Evolutionary conservation across 306 rosid species (phyloP), one percentile per base, ranked within the genome.

Genomic region (Sphenostylis stenocarpa): DNA sequence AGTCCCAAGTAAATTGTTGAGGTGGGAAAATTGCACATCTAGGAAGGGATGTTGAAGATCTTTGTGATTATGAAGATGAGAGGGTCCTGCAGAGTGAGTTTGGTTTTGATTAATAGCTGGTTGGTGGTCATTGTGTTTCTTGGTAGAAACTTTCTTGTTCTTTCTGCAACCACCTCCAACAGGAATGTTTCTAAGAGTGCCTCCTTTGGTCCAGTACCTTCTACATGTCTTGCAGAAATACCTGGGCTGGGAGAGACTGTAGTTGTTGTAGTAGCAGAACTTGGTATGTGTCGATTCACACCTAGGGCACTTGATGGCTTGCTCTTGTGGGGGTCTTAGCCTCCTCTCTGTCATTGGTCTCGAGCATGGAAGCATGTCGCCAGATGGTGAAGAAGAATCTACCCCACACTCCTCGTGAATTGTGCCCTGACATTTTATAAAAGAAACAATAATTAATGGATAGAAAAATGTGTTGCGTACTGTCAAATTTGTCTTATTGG

Each of bases 171-270:
- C 96, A 41, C 99, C 99, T 5, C 99, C 98, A 0, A 96, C 98
- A 0, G 99, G 99, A 45, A 96, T 92, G 92, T 96, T 96, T 23
- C 99, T 79, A 2, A 96, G 96, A 23, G 98, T 96, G 3, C 99
- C 99, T 0, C 99, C 99, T 82, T 92, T 89, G 26, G 99, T 96
- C 99, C 99, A 96, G 78, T 96, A 96, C 89, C 99, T 82, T 31
- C 99, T 77, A 52, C 98, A 96, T 1, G 99, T 86, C 79, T 96
- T 96, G 96, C 99, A 96, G 41, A 96, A 96, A 86, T 96, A 96
- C 82, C 98, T 83, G 6, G 98, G 99, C 82, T 96, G 99, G 17
- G 99, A 49, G 82, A 96, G 99, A 43, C 99, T 96, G 77, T 96
- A 96, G 71, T 96, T 96, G 90, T 96, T 96, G 94, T 96, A 96